Evolutionary conservation across 2,329 filamentous ascomycete species (phyloP), one percentile per base, ranked within the genome.

Genomic region (Erysiphe pulchra): DNA sequence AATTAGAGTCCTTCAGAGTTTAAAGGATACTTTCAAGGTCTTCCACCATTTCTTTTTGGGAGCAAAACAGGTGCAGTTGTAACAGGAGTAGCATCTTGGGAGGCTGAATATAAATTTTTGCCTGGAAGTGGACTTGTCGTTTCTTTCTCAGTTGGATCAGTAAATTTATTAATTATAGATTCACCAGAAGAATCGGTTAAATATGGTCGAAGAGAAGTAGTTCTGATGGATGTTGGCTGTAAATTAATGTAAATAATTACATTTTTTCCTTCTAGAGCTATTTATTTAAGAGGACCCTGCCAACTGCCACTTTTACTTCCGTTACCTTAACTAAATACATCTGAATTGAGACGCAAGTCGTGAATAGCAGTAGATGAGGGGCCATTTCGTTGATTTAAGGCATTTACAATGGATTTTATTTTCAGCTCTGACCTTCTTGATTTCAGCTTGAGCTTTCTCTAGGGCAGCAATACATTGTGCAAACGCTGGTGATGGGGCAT

Each of bases 371-470:
- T 39, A 2, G 36, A 38, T 20, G 17, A 38, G 1, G 43, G 43
- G 13, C 43, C 37, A 38, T 49, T 49, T 2, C 43, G 2, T 20
- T n/a, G 17, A 47, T 13, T 28, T 46, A 2, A n/a, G n/a, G n/a
- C n/a, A n/a, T n/a, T n/a, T n/a, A n/a, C n/a, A n/a, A n/a, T n/a
- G n/a, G n/a, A n/a, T n/a, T n/a, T n/a, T n/a, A 4, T 39, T n/a
- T 31, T 39, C 17, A 14, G 43, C 37, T 13, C 30, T 31, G 5
- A 46, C 12, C 9, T 46, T 49, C n/a, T 37, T 12, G 16, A 49
- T 32, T 43, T 50, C 46, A 2, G 20, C 46, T 30, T 42, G 44
- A 17, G 46, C 48, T 18, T 50, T 50, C 16, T 45, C 45, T 13
- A 48, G 3, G 14, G 48, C 37, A 9, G 14, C 16, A 33, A 42